Conservation (phyloP, 371 early-diverging fungal species). For the Circinella minor region DNA sequence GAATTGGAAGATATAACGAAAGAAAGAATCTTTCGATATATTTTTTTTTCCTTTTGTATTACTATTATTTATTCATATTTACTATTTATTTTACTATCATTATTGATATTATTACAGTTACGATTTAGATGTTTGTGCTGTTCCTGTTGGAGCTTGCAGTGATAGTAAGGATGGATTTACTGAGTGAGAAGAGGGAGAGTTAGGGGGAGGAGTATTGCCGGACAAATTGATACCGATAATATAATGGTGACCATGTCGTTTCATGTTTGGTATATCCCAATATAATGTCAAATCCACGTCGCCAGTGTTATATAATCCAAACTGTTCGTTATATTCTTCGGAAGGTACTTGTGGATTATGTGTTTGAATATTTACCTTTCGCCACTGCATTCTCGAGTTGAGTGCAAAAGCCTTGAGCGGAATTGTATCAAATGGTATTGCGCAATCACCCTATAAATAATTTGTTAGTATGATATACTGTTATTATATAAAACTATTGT, state of each 20-base stretch:
- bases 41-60: not conserved
- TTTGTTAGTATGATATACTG: not conserved
- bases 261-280: conserved; percentile 73
- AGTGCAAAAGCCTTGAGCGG: conserved; percentile 70
- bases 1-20: too few relatives aligned
- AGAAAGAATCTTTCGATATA: too few relatives aligned
- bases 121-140: not conserved
- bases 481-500: not conserved
- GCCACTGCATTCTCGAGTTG: conserved; percentile 78
- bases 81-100: not conserved
- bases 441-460: conserved; percentile 33
- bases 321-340: conserved; percentile 51
- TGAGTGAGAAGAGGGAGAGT: not conserved
- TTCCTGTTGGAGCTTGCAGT: too few relatives aligned
- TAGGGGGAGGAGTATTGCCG: not conserved
- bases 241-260: conserved; percentile 81
- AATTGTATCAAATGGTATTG: conserved; percentile 37
- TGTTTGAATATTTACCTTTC: conserved; percentile 57
- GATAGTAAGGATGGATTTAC: too few relatives aligned
- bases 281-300: conserved; percentile 89
- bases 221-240: conserved; percentile 87
- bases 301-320: conserved; percentile 80
- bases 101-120: not conserved
- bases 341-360: conserved; percentile 70
- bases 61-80: not conserved